Evolutionary conservation across 2,329 filamentous ascomycete genomes (phyloP).

Genomic region (Exophiala dermatitidis): DNA sequence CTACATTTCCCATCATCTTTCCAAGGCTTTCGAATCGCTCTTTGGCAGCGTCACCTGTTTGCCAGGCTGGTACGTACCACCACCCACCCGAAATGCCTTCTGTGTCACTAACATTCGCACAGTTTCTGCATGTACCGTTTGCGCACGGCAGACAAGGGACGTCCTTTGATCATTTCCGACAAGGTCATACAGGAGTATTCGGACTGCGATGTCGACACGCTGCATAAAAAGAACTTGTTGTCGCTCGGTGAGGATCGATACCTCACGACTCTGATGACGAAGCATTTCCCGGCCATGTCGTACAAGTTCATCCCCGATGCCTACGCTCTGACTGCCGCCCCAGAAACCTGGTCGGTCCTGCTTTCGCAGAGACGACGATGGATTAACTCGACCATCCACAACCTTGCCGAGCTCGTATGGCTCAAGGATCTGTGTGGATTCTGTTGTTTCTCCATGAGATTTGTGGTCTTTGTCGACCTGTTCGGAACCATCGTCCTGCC

Average conservation of each 20-base stretch:
- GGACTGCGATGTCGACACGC: constrained; percentile 80
- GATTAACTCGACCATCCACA: constrained; percentile 99
- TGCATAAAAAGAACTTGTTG: constrained; percentile 90
- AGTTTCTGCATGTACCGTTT: constrained; percentile 99
- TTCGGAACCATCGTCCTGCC: constrained; percentile 88
- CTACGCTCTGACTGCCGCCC: constrained; percentile 86
- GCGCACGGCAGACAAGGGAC: constrained; percentile 85
- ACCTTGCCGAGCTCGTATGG: constrained; percentile 81
- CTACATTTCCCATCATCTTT: constrained; percentile 94
- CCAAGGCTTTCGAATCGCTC: constrained; percentile 95
- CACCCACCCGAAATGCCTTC: neutral
- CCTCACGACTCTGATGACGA: constrained; percentile 95
- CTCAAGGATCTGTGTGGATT: constrained; percentile 95
- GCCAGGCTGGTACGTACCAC: constrained; percentile 78
- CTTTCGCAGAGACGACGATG: constrained; percentile 97
- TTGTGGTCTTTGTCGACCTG: constrained; percentile 90
- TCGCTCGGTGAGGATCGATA: constrained; percentile 95
- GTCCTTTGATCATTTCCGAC: constrained; percentile 88
- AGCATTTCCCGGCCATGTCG: constrained; percentile 89
- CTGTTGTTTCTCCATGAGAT: constrained; percentile 98
- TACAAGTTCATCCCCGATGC: constrained; percentile 95
- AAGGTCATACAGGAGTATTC: constrained; percentile 81
- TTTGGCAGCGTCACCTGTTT: constrained; percentile 98
- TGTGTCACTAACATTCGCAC: constrained; percentile 34
- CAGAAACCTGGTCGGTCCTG: constrained; percentile 87